Base-by-base conservation (phyloP, 2,329 filamentous ascomycete genomes). In the Trichoderma arundinaceum region DNA sequence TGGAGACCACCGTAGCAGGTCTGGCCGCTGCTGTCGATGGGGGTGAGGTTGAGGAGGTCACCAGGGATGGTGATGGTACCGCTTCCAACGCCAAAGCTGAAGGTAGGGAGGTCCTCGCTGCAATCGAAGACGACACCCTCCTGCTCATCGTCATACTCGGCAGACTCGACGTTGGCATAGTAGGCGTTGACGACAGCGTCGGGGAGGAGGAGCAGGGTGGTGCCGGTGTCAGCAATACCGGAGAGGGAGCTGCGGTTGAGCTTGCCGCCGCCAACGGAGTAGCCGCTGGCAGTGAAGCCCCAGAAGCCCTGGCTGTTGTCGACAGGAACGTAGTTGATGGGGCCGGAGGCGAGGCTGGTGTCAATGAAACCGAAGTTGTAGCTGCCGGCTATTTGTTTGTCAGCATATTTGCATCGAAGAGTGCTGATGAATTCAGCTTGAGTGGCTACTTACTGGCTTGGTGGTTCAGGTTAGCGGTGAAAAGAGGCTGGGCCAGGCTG, bases 291-390 rank as follows among this genome's bases (percentile, higher is more conserved):
- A 12, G 69, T 71, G 52, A 71, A 74, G 32, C 53, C 56, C 90
- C 90, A 93, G 79, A 88, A 92, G 9, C 90, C 90, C 28, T 81
- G 77, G 15, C 81, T 82, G 32, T 81, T 82, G 73, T 91, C 85
- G 68, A 92, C 82, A 9, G 83, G 79, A 19, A 88, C 81, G 74
- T 88, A 92, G 22, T 82, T 77, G 71, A 94, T 83, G 4, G 82
- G 71, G 39, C 90, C 90, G 1, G 75, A 80, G 75, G 90, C 90
- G 71, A 90, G 87, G 64, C 78, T 78, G 1, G 72, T 73, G 74
- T 94, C 89, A 71, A 94, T 88, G 70, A 77, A 83, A 67, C 91
- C 91, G 72, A 94, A 94, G 73, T 92, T 88, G 78, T 92, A 94
- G 35, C 84, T 83, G 52, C 90, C 90, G 2, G 81, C 80, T 51